These are phyloP conservation scores for Termitomyces sp. DNA, from an alignment of 768 basidiomycete genomes.

Conservation along the genomic window DNA sequence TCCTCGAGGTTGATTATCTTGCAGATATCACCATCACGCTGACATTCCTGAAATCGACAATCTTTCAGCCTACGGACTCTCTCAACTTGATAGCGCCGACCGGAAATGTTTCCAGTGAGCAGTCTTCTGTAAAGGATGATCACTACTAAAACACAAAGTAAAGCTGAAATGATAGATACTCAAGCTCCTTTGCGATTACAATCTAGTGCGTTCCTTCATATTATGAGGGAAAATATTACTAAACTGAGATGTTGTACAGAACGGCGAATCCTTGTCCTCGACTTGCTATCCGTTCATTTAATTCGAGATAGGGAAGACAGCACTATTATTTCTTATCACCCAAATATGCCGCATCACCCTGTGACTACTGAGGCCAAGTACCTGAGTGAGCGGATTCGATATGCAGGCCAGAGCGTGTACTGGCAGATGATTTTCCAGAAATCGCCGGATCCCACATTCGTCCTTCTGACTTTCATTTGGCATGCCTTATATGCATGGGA, in stretches of 20 bases:
- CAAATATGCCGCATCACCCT: slow-evolving; percentile 25
- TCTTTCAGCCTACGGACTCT: not conserved
- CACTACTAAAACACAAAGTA: not conserved
- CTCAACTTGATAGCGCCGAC: not conserved
- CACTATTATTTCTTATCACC: slow-evolving; percentile 48
- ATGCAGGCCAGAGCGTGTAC: slow-evolving; percentile 30
- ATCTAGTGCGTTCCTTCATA: slow-evolving; percentile 17
- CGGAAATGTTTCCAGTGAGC: slow-evolving; percentile 11
- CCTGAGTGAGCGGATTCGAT: slow-evolving; percentile 40
- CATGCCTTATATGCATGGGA: slow-evolving; percentile 22
- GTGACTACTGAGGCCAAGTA: slow-evolving; percentile 37
- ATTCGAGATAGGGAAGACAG: slow-evolving; percentile 37
- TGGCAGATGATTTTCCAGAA: slow-evolving; percentile 20
- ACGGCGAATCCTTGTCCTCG: slow-evolving; percentile 32
- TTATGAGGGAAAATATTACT: not conserved
- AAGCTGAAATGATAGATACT: slow-evolving; percentile 31
- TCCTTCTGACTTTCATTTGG: slow-evolving; percentile 20
- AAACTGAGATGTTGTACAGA: slow-evolving; percentile 11
- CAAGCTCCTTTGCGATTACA: slow-evolving; percentile 31
- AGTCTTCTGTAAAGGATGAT: not conserved
- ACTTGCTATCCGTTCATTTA: slow-evolving; percentile 43
- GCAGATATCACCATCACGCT: slow-evolving; percentile 53
- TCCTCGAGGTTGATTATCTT: not conserved
- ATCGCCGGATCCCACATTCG: slow-evolving; percentile 18
- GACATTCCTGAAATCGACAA: slow-evolving; percentile 41